A percentile compares a stretch with the other conserved stretches of the same genome.
These are phyloP conservation scores for Cubamyces lactineus DNA, from an alignment of 768 basidiomycete genomes.

Conservation along the genomic window DNA sequence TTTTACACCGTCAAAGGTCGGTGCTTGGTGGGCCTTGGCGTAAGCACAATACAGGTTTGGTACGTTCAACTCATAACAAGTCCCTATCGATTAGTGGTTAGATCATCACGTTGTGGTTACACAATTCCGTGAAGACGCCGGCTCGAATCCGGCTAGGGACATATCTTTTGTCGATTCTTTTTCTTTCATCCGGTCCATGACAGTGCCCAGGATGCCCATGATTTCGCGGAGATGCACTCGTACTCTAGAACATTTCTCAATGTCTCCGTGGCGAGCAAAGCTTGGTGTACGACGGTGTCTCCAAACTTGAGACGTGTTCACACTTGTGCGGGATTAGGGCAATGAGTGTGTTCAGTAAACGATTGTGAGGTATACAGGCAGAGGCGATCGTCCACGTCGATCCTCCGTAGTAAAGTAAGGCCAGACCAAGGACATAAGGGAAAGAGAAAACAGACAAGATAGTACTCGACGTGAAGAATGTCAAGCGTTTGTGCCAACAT, in stretches of 20 bases:
- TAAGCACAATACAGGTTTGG: background rate
- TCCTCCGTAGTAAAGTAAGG: slow-evolving; percentile 4
- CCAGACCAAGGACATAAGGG: background rate
- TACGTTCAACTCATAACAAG: background rate
- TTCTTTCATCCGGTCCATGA: too few species aligned
- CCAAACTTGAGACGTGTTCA: too few species aligned
- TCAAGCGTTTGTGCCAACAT: slow-evolving; percentile 2
- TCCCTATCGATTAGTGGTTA: slow-evolving; percentile 31
- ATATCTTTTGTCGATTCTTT: slow-evolving; percentile 5
- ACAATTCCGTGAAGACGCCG: slow-evolving; percentile 30
- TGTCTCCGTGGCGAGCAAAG: too few species aligned
- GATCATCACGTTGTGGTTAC: slow-evolving; percentile 30
- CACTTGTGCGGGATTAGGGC: background rate
- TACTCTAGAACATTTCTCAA: too few species aligned
- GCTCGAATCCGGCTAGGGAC: slow-evolving; percentile 30
- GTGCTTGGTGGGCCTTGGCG: too few species aligned
- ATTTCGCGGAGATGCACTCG: too few species aligned
- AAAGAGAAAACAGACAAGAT: background rate
- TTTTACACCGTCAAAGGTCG: too few species aligned
- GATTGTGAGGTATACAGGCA: slow-evolving; percentile 25
- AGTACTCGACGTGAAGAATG: slow-evolving; percentile 2
- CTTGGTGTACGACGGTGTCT: too few species aligned
- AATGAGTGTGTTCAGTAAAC: slow-evolving; percentile 23
- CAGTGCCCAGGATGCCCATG: too few species aligned
- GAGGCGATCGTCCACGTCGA: slow-evolving; percentile 6